Evolutionary conservation across 225 moss, liverwort and hornwort species (phyloP).

Genomic region (Bryum argenteum): DNA sequence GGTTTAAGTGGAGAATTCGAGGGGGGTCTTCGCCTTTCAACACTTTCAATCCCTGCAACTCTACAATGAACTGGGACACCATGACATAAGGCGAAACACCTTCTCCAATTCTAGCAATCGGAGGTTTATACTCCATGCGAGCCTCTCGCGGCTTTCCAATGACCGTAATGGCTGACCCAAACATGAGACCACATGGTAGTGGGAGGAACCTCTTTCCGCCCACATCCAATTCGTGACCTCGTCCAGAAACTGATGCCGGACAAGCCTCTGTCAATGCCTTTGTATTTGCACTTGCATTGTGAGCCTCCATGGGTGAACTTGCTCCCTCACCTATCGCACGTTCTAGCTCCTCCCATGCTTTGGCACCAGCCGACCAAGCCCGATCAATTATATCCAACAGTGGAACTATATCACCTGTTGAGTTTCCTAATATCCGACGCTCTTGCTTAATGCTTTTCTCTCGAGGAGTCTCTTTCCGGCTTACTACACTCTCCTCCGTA

Average conservation of each 20-base stretch:
- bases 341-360: slow-evolving; percentile 63
- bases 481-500: slow-evolving; percentile 23
- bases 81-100: slow-evolving; percentile 60
- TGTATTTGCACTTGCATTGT: slow-evolving; percentile 20
- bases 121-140: slow-evolving; percentile 62
- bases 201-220: slow-evolving; percentile 42
- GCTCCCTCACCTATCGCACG: slow-evolving; percentile 42
- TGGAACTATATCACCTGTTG: slow-evolving; percentile 43
- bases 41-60: slow-evolving; percentile 64
- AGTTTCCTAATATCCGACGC: slow-evolving; percentile 35
- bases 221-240: slow-evolving; percentile 36
- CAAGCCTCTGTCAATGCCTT: slow-evolving; percentile 46
- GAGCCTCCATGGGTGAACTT: slow-evolving; percentile 14
- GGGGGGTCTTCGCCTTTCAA: slow-evolving; percentile 61
- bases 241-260: slow-evolving; percentile 40
- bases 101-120: slow-evolving; percentile 61
- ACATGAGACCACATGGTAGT: slow-evolving; percentile 65
- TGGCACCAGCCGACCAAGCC: slow-evolving; percentile 62
- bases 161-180: slow-evolving; percentile 61
- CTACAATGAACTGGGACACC: slow-evolving; percentile 63
- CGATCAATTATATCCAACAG: slow-evolving; percentile 48
- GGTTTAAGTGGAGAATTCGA: slow-evolving; percentile 63
- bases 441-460: slow-evolving; percentile 36
- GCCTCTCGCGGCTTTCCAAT: slow-evolving; percentile 54
- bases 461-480: slow-evolving; percentile 13